phyloP scores from a whole-genome alignment of 129 eudicot genomes.

The Calendula officinalis region DNA sequence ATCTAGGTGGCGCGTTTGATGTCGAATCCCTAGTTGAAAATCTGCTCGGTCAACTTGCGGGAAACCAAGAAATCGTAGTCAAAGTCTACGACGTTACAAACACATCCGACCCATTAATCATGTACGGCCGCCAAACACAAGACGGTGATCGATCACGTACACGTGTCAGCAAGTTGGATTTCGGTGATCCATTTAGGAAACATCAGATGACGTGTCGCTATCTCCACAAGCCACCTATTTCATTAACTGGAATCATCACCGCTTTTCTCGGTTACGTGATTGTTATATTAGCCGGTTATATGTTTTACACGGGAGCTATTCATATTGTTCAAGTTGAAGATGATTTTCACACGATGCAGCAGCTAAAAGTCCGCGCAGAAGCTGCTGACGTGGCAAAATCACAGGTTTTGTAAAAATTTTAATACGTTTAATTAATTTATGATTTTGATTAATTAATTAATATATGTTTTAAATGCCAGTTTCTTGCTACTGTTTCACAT shows the following conservation, averaged over 20 bases:
- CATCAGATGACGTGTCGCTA: not conserved
- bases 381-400: constrained; percentile 94
- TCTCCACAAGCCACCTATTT: not conserved
- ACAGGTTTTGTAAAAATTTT: constrained; percentile 37
- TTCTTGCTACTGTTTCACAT: constrained; percentile 87
- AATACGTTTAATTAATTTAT: not conserved
- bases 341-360: not conserved
- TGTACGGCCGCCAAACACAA: constrained; percentile 70
- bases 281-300: not conserved
- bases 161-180: constrained; percentile 49
- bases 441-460: not conserved
- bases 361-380: constrained; percentile 49
- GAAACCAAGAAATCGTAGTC: constrained; percentile 72
- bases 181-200: not conserved
- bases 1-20: constrained; percentile 82
- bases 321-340: constrained; percentile 17
- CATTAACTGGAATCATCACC: not conserved
- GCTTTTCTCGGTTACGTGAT: not conserved
- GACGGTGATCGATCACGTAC: constrained; percentile 59
- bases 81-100: constrained; percentile 82
- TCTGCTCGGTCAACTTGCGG: constrained; percentile 86
- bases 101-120: constrained; percentile 66
- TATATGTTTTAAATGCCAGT: constrained; percentile 38
- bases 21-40: constrained; percentile 90
- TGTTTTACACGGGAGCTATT: constrained; percentile 34